Conservation (phyloP, 257 asterid genomes). For the Fraxinus excelsior region DNA sequence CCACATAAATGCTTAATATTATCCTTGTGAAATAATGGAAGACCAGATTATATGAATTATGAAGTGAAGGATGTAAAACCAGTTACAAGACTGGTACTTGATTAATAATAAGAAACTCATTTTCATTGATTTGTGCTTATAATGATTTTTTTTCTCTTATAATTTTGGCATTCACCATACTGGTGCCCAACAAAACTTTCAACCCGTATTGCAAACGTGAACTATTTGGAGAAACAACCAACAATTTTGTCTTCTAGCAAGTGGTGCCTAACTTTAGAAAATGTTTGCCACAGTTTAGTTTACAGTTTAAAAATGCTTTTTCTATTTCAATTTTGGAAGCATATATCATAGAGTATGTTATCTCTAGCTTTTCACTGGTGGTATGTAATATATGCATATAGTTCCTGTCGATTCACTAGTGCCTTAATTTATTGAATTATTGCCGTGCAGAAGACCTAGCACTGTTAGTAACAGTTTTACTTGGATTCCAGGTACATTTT, state of each 20-base stretch:
- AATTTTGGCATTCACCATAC: no score
- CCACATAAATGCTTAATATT: neutral
- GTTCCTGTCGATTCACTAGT: neutral
- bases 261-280: neutral
- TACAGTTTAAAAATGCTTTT: neutral
- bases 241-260: neutral
- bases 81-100: no score
- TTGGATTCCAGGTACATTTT: slow-evolving; percentile 68
- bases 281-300: neutral
- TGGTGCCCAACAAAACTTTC: neutral
- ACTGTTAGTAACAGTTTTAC: slow-evolving; percentile 25
- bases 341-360: neutral
- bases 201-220: neutral
- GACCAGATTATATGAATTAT: no score
- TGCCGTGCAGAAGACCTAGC: neutral
- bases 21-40: neutral
- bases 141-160: no score
- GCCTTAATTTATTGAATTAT: slow-evolving; percentile 1
- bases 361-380: neutral
- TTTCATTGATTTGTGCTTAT: no score
- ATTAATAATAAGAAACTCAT: no score
- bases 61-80: no score
- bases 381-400: neutral
- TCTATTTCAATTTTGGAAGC: neutral
- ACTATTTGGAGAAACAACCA: neutral